Evolutionary conservation across 2,329 filamentous ascomycete genomes (phyloP), one percentile per base, ranked within the genome.

Genomic region (Calonectria naviculata): DNA sequence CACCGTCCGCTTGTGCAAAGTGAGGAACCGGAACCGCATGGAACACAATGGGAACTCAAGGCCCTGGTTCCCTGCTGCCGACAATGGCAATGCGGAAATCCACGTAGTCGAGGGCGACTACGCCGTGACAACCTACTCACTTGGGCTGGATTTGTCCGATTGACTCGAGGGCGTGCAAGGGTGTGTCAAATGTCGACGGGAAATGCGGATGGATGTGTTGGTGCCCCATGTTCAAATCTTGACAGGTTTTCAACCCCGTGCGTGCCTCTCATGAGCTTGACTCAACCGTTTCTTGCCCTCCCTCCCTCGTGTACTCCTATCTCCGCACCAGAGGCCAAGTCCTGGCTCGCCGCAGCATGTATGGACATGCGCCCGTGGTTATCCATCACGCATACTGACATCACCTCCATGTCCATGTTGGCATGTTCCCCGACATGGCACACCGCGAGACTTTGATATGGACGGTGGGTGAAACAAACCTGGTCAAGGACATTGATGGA

Each of bases 191-290:
- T 73, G 74, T 76, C 66, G 73, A 76, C 74, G 72, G 75, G 70
- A 77, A 77, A 78, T 77, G 73, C 73, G 74, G 78, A 80, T 79
- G 77, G 78, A 79, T 80, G 77, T 78, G 74, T 68, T 78, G 76
- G 76, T 73, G 72, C 70, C 74, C 75, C 75, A 72, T 70, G 70
- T 61, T 75, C 65, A 49, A 71, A 66, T 67, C 67, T 70, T 67
- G 74, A 68, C 73, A 42, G 62, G 19, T 68, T 65, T 64, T 60
- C 56, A 65, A 67, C 65, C 72, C 64, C n/a, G n/a, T n/a, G 49
- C 60, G 68, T 44, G 61, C 36, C 56, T 34, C 42, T 70, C 38
- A 31, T 61, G 56, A 70, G 49, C 46, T 49, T 56, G 62, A 66
- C 46, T 34, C 52, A 34, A 58, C 46, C 44, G 24, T 58, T 71